Conservation (phyloP, 306 rosid genomes). For the Citrullus mucosospermus region DNA sequence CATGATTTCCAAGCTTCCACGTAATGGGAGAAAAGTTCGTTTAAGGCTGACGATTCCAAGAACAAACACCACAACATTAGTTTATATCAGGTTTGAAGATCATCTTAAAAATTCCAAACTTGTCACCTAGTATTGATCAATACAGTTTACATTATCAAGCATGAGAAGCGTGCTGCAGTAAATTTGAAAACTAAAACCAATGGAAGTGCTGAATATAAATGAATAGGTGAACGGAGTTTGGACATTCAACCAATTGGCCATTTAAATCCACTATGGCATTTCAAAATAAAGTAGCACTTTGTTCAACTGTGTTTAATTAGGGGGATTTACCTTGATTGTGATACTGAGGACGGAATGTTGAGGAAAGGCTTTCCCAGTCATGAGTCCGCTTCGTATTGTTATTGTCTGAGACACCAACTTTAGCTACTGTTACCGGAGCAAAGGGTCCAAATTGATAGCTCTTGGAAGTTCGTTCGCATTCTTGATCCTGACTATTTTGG, state of each 20-base stretch:
- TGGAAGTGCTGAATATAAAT: not conserved
- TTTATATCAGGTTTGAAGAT: not conserved
- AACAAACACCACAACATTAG: slow-evolving; percentile 5
- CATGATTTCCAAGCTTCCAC: slow-evolving; percentile 41
- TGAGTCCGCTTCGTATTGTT: slow-evolving; percentile 13
- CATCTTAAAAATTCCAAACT: slow-evolving; percentile 9
- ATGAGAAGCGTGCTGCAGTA: not conserved
- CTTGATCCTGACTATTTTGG: slow-evolving; percentile 11
- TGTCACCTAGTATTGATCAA: not conserved
- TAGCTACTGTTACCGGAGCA: slow-evolving; percentile 20
- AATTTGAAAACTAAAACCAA: not conserved
- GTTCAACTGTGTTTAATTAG: not conserved
- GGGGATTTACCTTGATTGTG: slow-evolving; percentile 28
- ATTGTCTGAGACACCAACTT: slow-evolving; percentile 11
- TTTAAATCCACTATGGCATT: not conserved
- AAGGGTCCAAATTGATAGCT: slow-evolving; percentile 51
- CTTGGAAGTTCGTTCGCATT: slow-evolving; percentile 18
- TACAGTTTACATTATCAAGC: not conserved
- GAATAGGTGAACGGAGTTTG: not conserved
- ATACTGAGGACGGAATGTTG: slow-evolving; percentile 28
- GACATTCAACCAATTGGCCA: not conserved
- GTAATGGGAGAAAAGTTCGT: slow-evolving; percentile 37
- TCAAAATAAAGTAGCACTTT: not conserved
- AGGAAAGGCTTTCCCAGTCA: slow-evolving; percentile 26
- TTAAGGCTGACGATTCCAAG: slow-evolving; percentile 18